phyloP scores from a whole-genome alignment of 1,139 yeast genomes.

The Yamadazyma songkhlaensis region DNA sequence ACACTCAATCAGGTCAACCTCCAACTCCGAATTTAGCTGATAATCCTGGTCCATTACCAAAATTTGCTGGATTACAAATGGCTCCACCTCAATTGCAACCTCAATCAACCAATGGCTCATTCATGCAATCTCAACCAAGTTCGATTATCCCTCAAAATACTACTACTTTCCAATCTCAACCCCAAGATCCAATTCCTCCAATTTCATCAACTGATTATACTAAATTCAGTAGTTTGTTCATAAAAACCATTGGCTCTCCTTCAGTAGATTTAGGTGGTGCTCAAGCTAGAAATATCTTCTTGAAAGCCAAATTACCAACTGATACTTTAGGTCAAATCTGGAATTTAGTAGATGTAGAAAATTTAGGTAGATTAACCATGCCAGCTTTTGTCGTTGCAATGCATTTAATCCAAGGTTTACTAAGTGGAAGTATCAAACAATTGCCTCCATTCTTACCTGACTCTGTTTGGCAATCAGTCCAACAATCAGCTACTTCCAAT shows the following conservation, averaged over 20 bases:
- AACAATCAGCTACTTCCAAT: slow-evolving; percentile 8
- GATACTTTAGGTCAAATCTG: slow-evolving; percentile 81
- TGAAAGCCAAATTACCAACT: slow-evolving; percentile 82
- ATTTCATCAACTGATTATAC: slow-evolving; percentile 64
- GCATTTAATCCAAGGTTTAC: slow-evolving; percentile 85
- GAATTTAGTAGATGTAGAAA: slow-evolving; percentile 78
- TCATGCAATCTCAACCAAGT: slow-evolving; percentile 51
- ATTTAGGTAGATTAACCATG: slow-evolving; percentile 66
- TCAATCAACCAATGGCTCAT: slow-evolving; percentile 38
- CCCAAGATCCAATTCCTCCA: slow-evolving; percentile 53
- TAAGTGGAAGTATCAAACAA: slow-evolving; percentile 63
- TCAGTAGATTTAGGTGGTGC: slow-evolving; percentile 58
- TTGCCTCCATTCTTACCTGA: slow-evolving; percentile 73
- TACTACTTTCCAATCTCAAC: slow-evolving; percentile 26
- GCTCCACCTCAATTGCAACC: slow-evolving; percentile 22
- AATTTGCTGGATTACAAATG: slow-evolving; percentile 33
- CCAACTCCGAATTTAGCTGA: slow-evolving; percentile 53
- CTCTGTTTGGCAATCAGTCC: slow-evolving; percentile 60
- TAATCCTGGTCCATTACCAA: slow-evolving; percentile 56
- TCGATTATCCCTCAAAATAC: slow-evolving; percentile 34
- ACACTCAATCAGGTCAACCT: slow-evolving; percentile 73
- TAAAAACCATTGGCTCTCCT: slow-evolving; percentile 63
- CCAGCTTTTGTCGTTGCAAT: slow-evolving; percentile 87
- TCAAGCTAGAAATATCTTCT: slow-evolving; percentile 78
- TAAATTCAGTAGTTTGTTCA: slow-evolving; percentile 71